phyloP scores from a whole-genome alignment of 495 filamentous ascomycete species.

The Entonaema liquescens region DNA sequence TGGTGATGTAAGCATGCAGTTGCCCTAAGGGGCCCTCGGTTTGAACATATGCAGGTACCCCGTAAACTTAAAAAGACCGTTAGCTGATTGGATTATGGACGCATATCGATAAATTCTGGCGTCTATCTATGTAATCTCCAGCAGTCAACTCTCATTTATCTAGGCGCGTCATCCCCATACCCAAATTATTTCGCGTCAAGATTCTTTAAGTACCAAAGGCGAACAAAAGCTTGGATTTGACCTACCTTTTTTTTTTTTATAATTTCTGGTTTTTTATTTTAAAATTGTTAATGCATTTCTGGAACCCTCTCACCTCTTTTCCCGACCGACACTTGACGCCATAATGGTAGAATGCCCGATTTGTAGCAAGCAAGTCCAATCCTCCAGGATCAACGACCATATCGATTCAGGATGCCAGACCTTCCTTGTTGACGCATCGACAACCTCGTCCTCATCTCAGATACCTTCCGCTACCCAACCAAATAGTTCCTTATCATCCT shows the following conservation, averaged over 20 bases:
- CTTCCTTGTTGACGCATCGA: conserved; percentile 60
- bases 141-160: background rate
- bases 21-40: too few relatives aligned
- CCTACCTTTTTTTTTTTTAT: background rate
- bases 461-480: conserved; percentile 48
- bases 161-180: conserved; percentile 21
- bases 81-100: background rate
- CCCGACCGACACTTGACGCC: conserved; percentile 8
- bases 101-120: background rate
- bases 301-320: background rate
- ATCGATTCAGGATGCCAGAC: conserved; percentile 83
- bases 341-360: conserved; percentile 88
- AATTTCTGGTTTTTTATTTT: background rate
- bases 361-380: conserved; percentile 78
- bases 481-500: conserved; percentile 55
- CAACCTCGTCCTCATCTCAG: conserved; percentile 35
- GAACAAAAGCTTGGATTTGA: background rate
- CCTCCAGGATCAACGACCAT: conserved; percentile 85
- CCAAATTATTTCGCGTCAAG: conserved; percentile 21
- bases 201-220: conserved; percentile 5
- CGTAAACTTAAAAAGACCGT: background rate
- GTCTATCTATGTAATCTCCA: background rate
- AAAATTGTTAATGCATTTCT: background rate
- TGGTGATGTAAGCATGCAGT: too few relatives aligned
- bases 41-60: background rate